phyloP scores from a whole-genome alignment of 805 yeast species.

The Wickerhamiella australiensis region DNA sequence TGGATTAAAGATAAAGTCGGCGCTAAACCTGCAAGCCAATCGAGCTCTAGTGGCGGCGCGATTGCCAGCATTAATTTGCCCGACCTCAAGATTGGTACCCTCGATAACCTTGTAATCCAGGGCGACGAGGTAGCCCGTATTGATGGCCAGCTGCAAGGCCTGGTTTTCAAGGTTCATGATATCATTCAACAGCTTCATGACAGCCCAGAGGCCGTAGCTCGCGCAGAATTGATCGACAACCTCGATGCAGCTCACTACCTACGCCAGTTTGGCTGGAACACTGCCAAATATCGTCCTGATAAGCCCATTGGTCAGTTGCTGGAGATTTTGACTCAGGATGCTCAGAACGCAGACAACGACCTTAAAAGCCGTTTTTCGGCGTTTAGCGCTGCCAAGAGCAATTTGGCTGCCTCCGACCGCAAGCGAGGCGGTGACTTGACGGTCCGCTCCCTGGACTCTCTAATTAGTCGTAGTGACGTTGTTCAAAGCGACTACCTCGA shows the following conservation, averaged over 20 bases:
- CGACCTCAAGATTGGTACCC: conserved; percentile 82
- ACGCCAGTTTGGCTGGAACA: conserved; percentile 75
- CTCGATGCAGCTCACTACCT: conserved; percentile 49
- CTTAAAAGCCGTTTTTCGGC: conserved; percentile 61
- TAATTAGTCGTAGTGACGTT: conserved; percentile 73
- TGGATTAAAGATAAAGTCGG: conserved; percentile 27
- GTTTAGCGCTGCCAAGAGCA: conserved; percentile 74
- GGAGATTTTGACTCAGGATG: conserved; percentile 58
- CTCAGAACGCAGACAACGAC: conserved; percentile 72
- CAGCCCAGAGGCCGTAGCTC: conserved; percentile 32
- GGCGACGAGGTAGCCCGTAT: conserved; percentile 77
- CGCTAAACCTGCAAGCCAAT: conserved; percentile 21
- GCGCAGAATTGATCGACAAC: conserved; percentile 42
- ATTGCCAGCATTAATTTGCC: conserved; percentile 56
- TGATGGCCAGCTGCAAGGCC: conserved; percentile 62
- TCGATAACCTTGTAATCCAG: conserved; percentile 81
- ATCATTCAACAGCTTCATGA: conserved; percentile 43
- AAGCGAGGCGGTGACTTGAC: conserved; percentile 89
- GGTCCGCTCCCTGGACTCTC: conserved; percentile 78
- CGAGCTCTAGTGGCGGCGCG: conserved; percentile 28
- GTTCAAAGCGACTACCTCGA: conserved; percentile 79
- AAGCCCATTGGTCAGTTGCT: conserved; percentile 70
- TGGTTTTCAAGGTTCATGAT: conserved; percentile 68
- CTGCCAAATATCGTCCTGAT: conserved; percentile 74
- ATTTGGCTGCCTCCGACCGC: conserved; percentile 76